phyloP scores from a whole-genome alignment of 805 yeast species.

The Suhomyces faveliae region DNA sequence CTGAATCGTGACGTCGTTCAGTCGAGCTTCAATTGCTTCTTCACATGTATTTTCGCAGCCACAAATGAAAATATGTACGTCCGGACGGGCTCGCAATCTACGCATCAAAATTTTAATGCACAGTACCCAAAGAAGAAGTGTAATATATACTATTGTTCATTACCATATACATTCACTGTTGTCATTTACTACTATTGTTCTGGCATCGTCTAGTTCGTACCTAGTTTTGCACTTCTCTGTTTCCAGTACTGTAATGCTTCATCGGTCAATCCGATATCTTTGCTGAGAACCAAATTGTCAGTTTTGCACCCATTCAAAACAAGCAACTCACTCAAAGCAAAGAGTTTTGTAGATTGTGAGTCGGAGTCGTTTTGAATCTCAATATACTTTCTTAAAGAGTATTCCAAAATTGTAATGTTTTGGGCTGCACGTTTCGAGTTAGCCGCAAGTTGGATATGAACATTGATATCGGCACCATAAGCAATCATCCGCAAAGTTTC shows the following conservation, averaged over 20 bases:
- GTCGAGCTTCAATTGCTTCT: background rate
- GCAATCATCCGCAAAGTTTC: conserved; percentile 44
- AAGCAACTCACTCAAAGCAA: conserved; percentile 56
- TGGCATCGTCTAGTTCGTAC: conserved; percentile 2
- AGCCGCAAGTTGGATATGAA: conserved; percentile 34
- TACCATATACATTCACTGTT: too few relatives aligned
- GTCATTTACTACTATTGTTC: too few relatives aligned
- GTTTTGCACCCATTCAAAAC: conserved; percentile 54
- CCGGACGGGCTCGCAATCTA: background rate
- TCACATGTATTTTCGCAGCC: conserved; percentile 12
- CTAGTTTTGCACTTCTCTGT: conserved; percentile 8
- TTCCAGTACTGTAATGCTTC: conserved; percentile 59
- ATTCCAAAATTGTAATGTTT: conserved; percentile 37
- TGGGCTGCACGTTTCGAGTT: conserved; percentile 17
- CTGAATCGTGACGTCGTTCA: too few relatives aligned
- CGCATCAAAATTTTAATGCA: background rate
- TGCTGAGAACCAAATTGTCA: conserved; percentile 30
- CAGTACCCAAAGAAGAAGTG: background rate
- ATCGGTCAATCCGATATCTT: conserved; percentile 38
- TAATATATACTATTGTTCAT: background rate
- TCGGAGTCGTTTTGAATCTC: conserved; percentile 14
- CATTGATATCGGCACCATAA: conserved; percentile 48
- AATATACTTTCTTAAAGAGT: conserved; percentile 49
- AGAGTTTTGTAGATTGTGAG: conserved; percentile 17
- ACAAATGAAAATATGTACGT: conserved; percentile 7